phyloP scores from a whole-genome alignment of 2,329 filamentous ascomycete genomes.

The Colletotrichum horii region DNA sequence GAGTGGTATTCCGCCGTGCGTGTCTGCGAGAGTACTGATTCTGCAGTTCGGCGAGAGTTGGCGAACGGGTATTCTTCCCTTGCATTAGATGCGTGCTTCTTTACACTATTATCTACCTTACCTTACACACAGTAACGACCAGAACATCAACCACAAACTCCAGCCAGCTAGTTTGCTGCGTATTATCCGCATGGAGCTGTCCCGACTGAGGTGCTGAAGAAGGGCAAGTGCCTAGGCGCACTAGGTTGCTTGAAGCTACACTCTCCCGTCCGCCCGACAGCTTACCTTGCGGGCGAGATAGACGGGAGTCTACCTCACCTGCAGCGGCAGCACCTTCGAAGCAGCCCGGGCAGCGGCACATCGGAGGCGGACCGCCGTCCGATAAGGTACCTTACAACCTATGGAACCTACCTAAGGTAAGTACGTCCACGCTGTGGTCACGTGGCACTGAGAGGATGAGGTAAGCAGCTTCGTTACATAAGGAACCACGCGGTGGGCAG shows the following conservation, averaged over 20 bases:
- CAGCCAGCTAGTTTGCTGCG: not conserved
- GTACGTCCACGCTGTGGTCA: not conserved
- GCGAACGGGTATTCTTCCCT: not conserved
- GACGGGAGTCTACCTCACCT: not conserved
- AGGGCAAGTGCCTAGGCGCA: too few species aligned
- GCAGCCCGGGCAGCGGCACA: not conserved
- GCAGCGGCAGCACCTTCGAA: not conserved
- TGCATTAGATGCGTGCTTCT: not conserved
- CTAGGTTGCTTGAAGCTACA: not conserved
- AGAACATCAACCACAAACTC: not conserved
- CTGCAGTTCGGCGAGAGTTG: not conserved
- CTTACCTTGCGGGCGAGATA: not conserved
- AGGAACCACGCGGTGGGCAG: too few species aligned
- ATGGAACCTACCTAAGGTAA: too few species aligned
- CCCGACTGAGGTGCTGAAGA: not conserved
- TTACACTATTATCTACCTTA: too few species aligned
- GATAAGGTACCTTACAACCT: too few species aligned
- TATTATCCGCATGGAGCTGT: not conserved
- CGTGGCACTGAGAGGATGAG: not conserved
- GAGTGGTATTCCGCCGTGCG: not conserved
- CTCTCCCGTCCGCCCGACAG: not conserved
- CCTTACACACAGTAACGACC: too few species aligned
- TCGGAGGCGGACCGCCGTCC: not conserved
- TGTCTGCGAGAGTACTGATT: not conserved
- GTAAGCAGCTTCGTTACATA: conserved; percentile 1